Percentiles rank a stretch among this genome's conserved stretches.
These are phyloP conservation scores for Chlorella variabilis DNA, from an alignment of 163 green algal species.

Conservation along the genomic window DNA sequence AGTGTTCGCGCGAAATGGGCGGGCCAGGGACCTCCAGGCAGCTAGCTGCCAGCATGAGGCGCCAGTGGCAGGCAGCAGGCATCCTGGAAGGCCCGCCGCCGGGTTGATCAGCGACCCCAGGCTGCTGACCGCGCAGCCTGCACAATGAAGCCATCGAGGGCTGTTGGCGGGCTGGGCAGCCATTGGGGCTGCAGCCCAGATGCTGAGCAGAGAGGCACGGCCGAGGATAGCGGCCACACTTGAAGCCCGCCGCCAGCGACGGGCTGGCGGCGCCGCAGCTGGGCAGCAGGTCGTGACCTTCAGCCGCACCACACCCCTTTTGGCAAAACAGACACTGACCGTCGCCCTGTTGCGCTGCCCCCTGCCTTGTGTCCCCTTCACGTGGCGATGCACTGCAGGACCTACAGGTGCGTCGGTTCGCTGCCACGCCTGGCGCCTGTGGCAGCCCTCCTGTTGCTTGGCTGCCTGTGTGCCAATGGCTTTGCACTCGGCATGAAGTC, in stretches of 20 bases:
- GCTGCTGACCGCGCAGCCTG: not conserved
- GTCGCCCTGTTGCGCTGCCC: not conserved
- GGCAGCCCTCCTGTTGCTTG: not conserved
- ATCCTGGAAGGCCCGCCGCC: not conserved
- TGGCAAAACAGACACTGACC: too few species aligned
- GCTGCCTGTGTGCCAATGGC: not conserved
- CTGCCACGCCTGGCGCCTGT: too few species aligned
- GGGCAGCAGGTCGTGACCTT: too few species aligned
- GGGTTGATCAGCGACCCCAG: not conserved
- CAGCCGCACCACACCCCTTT: too few species aligned
- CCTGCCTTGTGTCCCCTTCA: not conserved
- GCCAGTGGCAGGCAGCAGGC: not conserved
- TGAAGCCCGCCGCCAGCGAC: too few species aligned
- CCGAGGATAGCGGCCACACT: too few species aligned
- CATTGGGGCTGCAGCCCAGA: too few species aligned
- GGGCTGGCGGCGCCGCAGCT: too few species aligned
- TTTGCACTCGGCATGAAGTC: too few species aligned
- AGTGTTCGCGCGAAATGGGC: not conserved
- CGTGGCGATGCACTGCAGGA: not conserved
- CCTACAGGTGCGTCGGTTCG: conserved; percentile 8
- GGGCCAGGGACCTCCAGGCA: not conserved
- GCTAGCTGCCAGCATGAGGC: too few species aligned
- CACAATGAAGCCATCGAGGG: not conserved
- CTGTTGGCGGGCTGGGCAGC: not conserved
- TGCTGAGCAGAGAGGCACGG: too few species aligned